phyloP scores from a whole-genome alignment of 164 flowering plant genomes.

The Warburgia ugandensis region DNA sequence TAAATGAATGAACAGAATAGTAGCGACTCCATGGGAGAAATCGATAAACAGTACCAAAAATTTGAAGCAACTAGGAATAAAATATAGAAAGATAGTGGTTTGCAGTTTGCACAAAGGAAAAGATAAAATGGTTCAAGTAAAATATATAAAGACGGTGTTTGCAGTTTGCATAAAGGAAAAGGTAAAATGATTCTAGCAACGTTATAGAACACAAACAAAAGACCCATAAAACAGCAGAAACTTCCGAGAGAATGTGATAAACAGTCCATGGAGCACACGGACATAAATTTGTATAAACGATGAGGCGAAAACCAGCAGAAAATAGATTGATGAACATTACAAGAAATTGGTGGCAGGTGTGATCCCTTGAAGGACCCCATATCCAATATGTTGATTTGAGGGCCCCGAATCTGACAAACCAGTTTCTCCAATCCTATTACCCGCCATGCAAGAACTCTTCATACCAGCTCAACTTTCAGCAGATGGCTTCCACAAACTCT shows the following conservation, averaged over 20 bases:
- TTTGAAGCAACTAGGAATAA: too few species aligned
- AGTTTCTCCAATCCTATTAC: slow-evolving; percentile 58
- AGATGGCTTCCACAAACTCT: background rate
- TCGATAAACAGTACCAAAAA: too few species aligned
- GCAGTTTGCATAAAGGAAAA: too few species aligned
- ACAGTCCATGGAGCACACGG: background rate
- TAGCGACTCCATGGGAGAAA: background rate
- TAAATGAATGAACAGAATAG: background rate
- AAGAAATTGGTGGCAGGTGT: slow-evolving; percentile 41
- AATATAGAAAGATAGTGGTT: too few species aligned
- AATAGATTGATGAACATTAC: slow-evolving; percentile 25
- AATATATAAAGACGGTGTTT: too few species aligned
- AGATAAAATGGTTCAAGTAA: too few species aligned
- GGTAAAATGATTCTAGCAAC: too few species aligned
- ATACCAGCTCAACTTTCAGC: slow-evolving; percentile 20
- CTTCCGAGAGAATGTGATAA: too few species aligned
- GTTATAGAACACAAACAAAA: too few species aligned
- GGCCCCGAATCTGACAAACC: slow-evolving; percentile 61
- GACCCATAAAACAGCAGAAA: too few species aligned
- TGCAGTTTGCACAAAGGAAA: too few species aligned
- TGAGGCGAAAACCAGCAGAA: background rate
- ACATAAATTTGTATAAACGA: background rate
- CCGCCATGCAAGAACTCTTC: slow-evolving; percentile 60
- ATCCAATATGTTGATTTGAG: slow-evolving; percentile 49
- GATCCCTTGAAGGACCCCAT: slow-evolving; percentile 49